Conservation (phyloP, 768 basidiomycete species). For the Lentinus brumalis region DNA sequence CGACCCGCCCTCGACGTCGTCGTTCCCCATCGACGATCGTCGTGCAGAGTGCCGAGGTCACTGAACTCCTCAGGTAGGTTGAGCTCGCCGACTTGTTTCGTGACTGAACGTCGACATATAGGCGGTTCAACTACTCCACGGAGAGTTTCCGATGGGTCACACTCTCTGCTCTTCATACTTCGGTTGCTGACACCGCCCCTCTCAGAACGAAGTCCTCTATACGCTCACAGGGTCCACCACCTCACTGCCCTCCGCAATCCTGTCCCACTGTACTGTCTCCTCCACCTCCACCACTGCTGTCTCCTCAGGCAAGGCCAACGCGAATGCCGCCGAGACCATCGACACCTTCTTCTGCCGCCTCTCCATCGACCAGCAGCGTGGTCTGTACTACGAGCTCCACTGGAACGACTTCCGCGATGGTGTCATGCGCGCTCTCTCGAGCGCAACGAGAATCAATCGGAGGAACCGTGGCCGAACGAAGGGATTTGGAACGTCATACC, state of each 20-base stretch:
- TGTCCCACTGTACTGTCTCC: constrained; percentile 53
- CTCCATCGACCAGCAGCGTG: constrained; percentile 59
- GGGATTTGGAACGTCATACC: constrained; percentile 22
- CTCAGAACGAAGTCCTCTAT: constrained; percentile 78
- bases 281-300: constrained; percentile 7
- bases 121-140: too few relatives aligned
- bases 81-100: too few relatives aligned
- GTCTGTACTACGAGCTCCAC: constrained; percentile 61
- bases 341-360: constrained; percentile 42
- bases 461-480: constrained; percentile 15
- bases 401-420: constrained; percentile 57
- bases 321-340: background rate
- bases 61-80: too few relatives aligned
- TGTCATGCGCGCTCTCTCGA: constrained; percentile 35
- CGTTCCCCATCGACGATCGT: too few relatives aligned
- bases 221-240: constrained; percentile 46
- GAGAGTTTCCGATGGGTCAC: too few relatives aligned
- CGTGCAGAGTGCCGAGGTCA: too few relatives aligned
- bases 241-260: constrained; percentile 52
- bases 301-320: background rate
- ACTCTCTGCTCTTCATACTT: too few relatives aligned
- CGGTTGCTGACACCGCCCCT: constrained; percentile 15
- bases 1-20: too few relatives aligned
- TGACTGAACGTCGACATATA: too few relatives aligned
- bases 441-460: background rate